A percentile compares a stretch with the other conserved stretches of the same genome.
Conservation (phyloP, 2,329 filamentous ascomycete species). For the Colletotrichum cuscutae region DNA sequence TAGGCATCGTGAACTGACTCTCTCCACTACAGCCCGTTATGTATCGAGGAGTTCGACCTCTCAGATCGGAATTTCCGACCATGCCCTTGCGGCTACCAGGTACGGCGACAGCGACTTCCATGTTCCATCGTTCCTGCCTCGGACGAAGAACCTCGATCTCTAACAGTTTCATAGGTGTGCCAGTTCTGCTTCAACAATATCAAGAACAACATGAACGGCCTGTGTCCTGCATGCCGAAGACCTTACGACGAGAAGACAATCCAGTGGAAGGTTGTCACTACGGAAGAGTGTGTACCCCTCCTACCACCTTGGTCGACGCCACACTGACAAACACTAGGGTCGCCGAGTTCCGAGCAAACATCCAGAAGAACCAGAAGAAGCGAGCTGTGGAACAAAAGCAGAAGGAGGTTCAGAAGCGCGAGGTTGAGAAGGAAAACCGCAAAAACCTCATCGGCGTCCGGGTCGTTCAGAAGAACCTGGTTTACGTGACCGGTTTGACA, state of each 20-base stretch:
- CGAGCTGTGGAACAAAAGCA: slow-evolving; percentile 84
- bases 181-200: slow-evolving; percentile 99
- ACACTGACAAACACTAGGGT: slow-evolving; percentile 60
- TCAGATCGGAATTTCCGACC: slow-evolving; percentile 97
- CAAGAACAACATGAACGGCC: slow-evolving; percentile 95
- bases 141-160: slow-evolving; percentile 2
- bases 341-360: slow-evolving; percentile 79
- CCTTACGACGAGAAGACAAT: slow-evolving; percentile 98
- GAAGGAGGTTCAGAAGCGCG: slow-evolving; percentile 95
- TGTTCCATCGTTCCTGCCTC: background rate
- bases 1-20: slow-evolving; percentile 38
- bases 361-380: slow-evolving; percentile 92
- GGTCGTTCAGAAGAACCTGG: slow-evolving; percentile 97
- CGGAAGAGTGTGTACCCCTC: slow-evolving; percentile 81
- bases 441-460: slow-evolving; percentile 96
- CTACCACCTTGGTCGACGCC: background rate
- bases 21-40: slow-evolving; percentile 78
- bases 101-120: slow-evolving; percentile 59
- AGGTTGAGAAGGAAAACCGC: slow-evolving; percentile 93
- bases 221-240: slow-evolving; percentile 96
- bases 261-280: slow-evolving; percentile 93
- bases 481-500: slow-evolving; percentile 95
- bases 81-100: slow-evolving; percentile 98
- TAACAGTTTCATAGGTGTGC: slow-evolving; percentile 75
- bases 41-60: slow-evolving; percentile 98